Percentiles rank a stretch among this genome's conserved stretches.
phyloP scores from a whole-genome alignment of 2,329 filamentous ascomycete genomes.

The Colletotrichum falcatum region DNA sequence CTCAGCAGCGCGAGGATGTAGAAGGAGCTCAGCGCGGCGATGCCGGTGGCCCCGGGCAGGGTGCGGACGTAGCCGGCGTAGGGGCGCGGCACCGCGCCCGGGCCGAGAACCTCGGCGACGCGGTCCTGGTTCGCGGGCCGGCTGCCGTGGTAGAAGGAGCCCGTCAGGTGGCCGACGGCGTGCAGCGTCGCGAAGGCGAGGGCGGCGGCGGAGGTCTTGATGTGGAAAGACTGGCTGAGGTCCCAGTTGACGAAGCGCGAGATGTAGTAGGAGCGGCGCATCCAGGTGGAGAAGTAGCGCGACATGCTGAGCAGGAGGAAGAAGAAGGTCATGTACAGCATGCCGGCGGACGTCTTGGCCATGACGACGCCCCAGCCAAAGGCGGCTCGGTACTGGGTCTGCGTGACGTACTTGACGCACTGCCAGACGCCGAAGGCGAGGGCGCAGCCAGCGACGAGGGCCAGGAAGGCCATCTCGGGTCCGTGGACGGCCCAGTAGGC shows the following conservation, averaged over 20 bases:
- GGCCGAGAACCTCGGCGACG: constrained; percentile 58
- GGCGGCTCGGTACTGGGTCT: constrained; percentile 57
- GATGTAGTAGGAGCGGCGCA: constrained; percentile 63
- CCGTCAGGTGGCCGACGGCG: constrained; percentile 65
- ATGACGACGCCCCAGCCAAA: constrained; percentile 69
- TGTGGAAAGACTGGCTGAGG: constrained; percentile 65
- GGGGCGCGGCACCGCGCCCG: constrained; percentile 55
- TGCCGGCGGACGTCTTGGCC: constrained; percentile 66
- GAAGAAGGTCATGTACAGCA: constrained; percentile 68
- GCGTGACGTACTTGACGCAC: constrained; percentile 63
- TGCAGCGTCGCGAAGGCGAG: constrained; percentile 64
- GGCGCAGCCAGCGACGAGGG: constrained; percentile 59
- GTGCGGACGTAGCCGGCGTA: constrained; percentile 61
- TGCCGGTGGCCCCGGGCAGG: constrained; percentile 62
- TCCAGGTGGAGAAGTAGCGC: constrained; percentile 64
- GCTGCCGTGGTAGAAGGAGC: constrained; percentile 64
- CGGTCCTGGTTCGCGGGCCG: constrained; percentile 55
- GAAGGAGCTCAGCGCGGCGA: constrained; percentile 62
- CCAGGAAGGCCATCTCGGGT: constrained; percentile 62
- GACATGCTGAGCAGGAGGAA: constrained; percentile 70
- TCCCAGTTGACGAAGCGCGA: constrained; percentile 70
- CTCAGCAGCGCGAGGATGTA: constrained; percentile 61
- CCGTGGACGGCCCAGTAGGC: constrained; percentile 69
- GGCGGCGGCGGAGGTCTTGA: constrained; percentile 64
- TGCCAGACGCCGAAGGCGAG: constrained; percentile 68